These are phyloP conservation scores for Backusella circina DNA, from an alignment of 192 early-diverging fungal genomes.

Conservation along the genomic window DNA sequence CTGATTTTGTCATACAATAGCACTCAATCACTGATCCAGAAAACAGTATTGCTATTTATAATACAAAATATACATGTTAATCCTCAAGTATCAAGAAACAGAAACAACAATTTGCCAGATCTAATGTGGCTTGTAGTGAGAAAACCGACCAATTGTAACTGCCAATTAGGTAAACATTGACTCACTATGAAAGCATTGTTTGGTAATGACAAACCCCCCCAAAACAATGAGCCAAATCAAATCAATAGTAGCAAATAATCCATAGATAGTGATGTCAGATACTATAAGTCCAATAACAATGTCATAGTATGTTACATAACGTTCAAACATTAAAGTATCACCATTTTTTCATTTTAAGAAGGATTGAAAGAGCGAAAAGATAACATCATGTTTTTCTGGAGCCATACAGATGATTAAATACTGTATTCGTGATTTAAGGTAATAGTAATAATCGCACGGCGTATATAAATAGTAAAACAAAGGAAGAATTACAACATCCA, in stretches of 20 bases:
- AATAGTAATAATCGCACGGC: too few species aligned
- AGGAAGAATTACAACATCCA: too few species aligned
- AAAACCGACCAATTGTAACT: neutral
- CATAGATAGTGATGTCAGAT: too few species aligned
- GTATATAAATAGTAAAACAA: too few species aligned
- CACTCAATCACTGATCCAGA: neutral
- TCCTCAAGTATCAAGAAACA: neutral
- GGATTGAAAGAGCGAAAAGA: too few species aligned
- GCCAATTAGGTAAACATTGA: neutral
- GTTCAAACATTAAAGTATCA: too few species aligned
- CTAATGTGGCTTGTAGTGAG: neutral
- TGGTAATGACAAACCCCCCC: neutral
- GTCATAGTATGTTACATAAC: too few species aligned
- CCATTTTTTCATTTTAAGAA: too few species aligned
- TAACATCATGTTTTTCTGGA: too few species aligned
- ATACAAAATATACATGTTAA: neutral
- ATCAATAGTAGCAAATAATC: neutral
- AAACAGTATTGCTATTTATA: neutral
- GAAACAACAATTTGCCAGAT: neutral
- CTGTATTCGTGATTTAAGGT: too few species aligned
- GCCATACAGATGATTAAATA: too few species aligned
- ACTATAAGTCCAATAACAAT: too few species aligned
- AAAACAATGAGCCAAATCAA: neutral
- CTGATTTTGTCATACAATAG: neutral
- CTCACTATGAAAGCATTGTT: neutral